Evolutionary conservation across 495 filamentous ascomycete genomes (phyloP).

Genomic region (Penicillium manginii): DNA sequence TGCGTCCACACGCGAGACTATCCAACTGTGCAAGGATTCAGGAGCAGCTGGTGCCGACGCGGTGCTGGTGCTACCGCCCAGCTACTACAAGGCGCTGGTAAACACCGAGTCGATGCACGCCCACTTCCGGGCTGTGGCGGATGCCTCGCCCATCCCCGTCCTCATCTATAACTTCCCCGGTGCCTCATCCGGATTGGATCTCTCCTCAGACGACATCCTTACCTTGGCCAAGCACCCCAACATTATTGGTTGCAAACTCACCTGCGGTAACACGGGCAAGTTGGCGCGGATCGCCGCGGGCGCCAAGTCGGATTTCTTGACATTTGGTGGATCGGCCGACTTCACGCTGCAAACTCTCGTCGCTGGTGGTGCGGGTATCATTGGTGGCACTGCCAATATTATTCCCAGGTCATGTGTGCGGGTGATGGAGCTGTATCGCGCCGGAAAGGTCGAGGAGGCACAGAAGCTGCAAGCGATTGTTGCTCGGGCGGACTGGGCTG

Average conservation of each 20-base stretch:
- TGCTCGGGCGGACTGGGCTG: conserved; percentile 83
- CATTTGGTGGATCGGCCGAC: conserved; percentile 87
- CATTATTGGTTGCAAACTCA: conserved; percentile 89
- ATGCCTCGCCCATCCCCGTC: conserved; percentile 81
- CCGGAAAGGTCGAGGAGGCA: conserved; percentile 72
- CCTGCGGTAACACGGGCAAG: conserved; percentile 94
- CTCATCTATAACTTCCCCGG: conserved; percentile 95
- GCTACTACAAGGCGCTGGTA: conserved; percentile 77
- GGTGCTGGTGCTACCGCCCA: conserved; percentile 81
- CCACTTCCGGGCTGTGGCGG: conserved; percentile 79
- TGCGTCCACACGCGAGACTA: conserved; percentile 84
- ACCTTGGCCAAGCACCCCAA: conserved; percentile 77
- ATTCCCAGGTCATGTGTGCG: conserved; percentile 76
- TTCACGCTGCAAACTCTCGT: conserved; percentile 85
- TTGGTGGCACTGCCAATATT: conserved; percentile 83
- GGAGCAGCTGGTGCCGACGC: conserved; percentile 78
- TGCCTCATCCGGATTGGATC: conserved; percentile 78
- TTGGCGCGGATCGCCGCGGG: conserved; percentile 75
- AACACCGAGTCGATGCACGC: conserved; percentile 59
- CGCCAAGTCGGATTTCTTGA: conserved; percentile 68
- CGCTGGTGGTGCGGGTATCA: conserved; percentile 83
- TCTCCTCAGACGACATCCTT: conserved; percentile 79
- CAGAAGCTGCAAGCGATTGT: conserved; percentile 78
- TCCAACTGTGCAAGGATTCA: conserved; percentile 79
- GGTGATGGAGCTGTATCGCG: conserved; percentile 70